A percentile compares a stretch with the other conserved stretches of the same genome.
Evolutionary conservation across 805 yeast species (phyloP).

Genomic region (Candida tibetensis): DNA sequence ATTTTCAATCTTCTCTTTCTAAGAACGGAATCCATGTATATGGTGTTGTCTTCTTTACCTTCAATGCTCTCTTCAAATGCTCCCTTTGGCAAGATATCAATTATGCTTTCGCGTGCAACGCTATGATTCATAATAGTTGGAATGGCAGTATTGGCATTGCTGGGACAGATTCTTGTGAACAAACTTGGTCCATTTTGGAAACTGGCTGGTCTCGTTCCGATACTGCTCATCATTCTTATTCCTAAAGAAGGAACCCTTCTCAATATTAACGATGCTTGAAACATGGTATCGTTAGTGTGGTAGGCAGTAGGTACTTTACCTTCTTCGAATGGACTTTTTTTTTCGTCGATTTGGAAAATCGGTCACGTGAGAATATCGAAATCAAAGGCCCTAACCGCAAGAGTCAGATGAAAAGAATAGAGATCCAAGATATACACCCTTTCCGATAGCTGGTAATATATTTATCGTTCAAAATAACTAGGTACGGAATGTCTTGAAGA

Average conservation of each 20-base stretch:
- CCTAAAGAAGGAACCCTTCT: background rate
- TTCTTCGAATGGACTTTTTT: background rate
- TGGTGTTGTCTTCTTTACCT: constrained; percentile 23
- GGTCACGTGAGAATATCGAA: background rate
- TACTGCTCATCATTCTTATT: background rate
- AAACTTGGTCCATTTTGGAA: background rate
- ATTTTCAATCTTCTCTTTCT: constrained; percentile 89
- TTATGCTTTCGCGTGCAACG: constrained; percentile 1
- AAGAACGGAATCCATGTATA: constrained; percentile 64
- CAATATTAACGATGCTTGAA: background rate
- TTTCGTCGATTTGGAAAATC: background rate
- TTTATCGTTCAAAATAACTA: no score
- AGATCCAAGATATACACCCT: no score
- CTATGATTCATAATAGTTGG: background rate
- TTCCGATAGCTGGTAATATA: no score
- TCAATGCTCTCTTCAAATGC: constrained; percentile 3
- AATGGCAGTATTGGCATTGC: background rate
- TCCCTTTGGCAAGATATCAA: constrained; percentile 4
- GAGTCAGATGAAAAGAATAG: no score
- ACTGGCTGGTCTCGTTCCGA: background rate
- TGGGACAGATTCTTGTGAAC: background rate
- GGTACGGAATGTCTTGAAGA: no score
- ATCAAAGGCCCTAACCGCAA: no score
- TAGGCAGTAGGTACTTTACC: background rate
- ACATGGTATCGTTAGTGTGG: background rate